These are phyloP conservation scores for Dipteronia dyeriana DNA, from an alignment of 345 rosid species.

Conservation along the genomic window DNA sequence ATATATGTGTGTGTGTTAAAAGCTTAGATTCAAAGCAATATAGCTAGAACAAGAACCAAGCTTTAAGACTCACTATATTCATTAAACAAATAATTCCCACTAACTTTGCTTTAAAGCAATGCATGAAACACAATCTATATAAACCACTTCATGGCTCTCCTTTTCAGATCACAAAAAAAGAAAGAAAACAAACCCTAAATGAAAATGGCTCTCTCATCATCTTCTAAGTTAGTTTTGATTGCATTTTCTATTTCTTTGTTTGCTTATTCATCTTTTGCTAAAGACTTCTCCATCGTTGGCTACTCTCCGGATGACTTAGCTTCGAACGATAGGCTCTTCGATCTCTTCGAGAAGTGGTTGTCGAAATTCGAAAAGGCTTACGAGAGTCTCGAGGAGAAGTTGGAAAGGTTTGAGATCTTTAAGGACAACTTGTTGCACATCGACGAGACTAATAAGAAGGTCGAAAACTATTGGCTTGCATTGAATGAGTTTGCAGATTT, in stretches of 20 bases:
- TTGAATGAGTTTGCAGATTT: slow-evolving; percentile 63
- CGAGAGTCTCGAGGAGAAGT: slow-evolving; percentile 60
- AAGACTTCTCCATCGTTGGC: slow-evolving; percentile 78
- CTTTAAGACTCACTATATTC: slow-evolving; percentile 42
- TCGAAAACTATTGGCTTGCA: slow-evolving; percentile 58
- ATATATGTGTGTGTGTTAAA: too few relatives aligned
- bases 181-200: not conserved
- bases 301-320: slow-evolving; percentile 61
- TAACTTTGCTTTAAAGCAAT: slow-evolving; percentile 50
- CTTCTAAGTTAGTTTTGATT: slow-evolving; percentile 32
- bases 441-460: slow-evolving; percentile 64
- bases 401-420: slow-evolving; percentile 66
- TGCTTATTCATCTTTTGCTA: slow-evolving; percentile 41
- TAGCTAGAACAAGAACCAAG: slow-evolving; percentile 36
- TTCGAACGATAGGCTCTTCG: slow-evolving; percentile 53
- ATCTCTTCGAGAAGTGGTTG: slow-evolving; percentile 78
- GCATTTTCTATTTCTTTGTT: slow-evolving; percentile 38
- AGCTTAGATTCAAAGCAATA: slow-evolving; percentile 34
- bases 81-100: slow-evolving; percentile 8
- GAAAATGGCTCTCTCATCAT: slow-evolving; percentile 40
- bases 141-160: slow-evolving; percentile 16
- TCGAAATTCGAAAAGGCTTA: slow-evolving; percentile 64
- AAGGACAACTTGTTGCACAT: slow-evolving; percentile 77
- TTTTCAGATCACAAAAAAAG: not conserved
- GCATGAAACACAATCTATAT: slow-evolving; percentile 27